phyloP scores from a whole-genome alignment of 108 stramenopile species.

The Ochromonas danica region DNA sequence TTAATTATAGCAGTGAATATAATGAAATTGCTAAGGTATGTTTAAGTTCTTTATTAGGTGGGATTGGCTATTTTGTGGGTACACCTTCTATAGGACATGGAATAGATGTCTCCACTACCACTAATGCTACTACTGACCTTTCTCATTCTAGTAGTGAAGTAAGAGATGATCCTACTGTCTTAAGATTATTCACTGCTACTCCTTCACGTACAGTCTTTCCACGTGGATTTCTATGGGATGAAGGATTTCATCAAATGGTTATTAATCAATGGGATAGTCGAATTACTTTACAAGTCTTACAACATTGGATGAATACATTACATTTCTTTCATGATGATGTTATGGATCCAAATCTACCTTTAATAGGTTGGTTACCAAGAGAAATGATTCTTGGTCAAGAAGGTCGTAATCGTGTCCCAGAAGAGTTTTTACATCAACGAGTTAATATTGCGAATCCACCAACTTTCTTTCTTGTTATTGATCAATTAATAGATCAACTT shows the following conservation, averaged over 20 bases:
- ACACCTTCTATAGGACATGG: conserved; percentile 27
- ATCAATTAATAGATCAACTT: conserved; percentile 19
- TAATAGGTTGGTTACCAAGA: conserved; percentile 35
- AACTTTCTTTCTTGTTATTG: conserved; percentile 50
- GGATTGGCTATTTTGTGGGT: conserved; percentile 51
- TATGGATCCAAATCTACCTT: background rate
- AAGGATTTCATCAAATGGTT: conserved; percentile 58
- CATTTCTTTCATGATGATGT: conserved; percentile 2
- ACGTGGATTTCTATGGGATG: conserved; percentile 62
- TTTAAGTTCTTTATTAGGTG: conserved; percentile 44
- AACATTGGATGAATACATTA: conserved; percentile 52
- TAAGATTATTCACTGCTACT: conserved; percentile 50
- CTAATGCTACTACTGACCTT: background rate
- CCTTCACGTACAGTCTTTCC: conserved; percentile 59
- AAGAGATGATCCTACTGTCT: too few relatives aligned
- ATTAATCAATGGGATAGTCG: conserved; percentile 10
- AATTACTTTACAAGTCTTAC: conserved; percentile 42
- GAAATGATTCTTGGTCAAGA: conserved; percentile 51
- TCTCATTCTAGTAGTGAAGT: conserved; percentile 44
- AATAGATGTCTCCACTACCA: background rate
- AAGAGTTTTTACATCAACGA: conserved; percentile 51
- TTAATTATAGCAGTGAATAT: too few relatives aligned
- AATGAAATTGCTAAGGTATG: conserved; percentile 48
- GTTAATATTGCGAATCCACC: conserved; percentile 61
- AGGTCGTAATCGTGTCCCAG: conserved; percentile 46